phyloP scores from a whole-genome alignment of 2,329 filamentous ascomycete species.

The Akanthomyces uredinophilus region DNA sequence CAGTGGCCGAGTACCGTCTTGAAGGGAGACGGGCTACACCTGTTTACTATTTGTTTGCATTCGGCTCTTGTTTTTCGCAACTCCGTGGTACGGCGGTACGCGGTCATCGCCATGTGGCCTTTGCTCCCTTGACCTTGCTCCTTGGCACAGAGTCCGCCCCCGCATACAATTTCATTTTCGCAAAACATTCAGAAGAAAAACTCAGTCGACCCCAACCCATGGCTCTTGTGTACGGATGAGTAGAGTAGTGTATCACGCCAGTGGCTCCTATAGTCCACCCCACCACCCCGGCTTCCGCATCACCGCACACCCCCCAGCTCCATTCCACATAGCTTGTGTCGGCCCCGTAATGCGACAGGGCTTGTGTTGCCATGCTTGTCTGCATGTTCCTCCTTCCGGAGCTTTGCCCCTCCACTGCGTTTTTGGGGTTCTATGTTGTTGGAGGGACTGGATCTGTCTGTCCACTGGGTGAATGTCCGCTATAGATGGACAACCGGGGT shows the following conservation, averaged over 20 bases:
- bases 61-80: not conserved
- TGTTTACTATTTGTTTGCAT: not conserved
- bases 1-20: not conserved
- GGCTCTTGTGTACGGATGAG: not conserved
- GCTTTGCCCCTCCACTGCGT: not conserved
- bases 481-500: not conserved
- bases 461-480: not conserved
- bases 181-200: not conserved
- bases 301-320: slow-evolving; percentile 5
- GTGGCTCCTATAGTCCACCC: not conserved
- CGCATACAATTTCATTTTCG: not conserved
- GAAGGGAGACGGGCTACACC: not conserved
- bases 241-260: not conserved
- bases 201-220: not conserved
- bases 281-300: slow-evolving; percentile 10
- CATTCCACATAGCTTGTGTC: slow-evolving; percentile 9
- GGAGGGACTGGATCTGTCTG: not conserved
- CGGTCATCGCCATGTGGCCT: too few species aligned
- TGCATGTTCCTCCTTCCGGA: slow-evolving; percentile 5
- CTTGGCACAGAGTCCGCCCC: not conserved
- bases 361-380: not conserved
- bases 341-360: slow-evolving; percentile 6
- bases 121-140: too few species aligned
- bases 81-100: not conserved
- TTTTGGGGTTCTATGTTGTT: not conserved